phyloP scores from a whole-genome alignment of 1,139 yeast species.

The Blastobotrys aristatus region DNA sequence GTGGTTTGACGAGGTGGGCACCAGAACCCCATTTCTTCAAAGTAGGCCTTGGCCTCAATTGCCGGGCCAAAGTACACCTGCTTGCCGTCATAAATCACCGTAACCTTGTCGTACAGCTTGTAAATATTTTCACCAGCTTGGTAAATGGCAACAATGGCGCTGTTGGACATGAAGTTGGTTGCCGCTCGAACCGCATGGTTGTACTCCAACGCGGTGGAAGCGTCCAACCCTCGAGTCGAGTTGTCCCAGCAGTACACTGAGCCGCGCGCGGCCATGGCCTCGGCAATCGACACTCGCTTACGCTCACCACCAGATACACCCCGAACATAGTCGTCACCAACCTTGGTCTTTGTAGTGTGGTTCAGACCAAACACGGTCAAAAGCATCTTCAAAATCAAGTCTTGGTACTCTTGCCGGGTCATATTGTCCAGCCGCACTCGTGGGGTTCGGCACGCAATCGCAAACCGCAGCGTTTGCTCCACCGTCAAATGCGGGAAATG shows the following conservation, averaged over 20 bases:
- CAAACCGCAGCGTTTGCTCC: constrained; percentile 56
- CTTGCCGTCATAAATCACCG: constrained; percentile 53
- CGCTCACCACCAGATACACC: constrained; percentile 67
- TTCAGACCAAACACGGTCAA: constrained; percentile 55
- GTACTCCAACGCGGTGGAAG: constrained; percentile 67
- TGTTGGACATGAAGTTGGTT: constrained; percentile 50
- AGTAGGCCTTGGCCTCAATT: constrained; percentile 46
- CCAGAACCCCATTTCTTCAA: constrained; percentile 55
- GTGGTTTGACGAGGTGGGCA: constrained; percentile 62
- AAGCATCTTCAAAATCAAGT: constrained; percentile 46
- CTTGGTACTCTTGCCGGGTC: constrained; percentile 45
- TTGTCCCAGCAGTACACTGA: constrained; percentile 67
- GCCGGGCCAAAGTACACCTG: constrained; percentile 60
- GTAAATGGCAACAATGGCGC: constrained; percentile 54
- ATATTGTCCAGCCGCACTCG: constrained; percentile 45
- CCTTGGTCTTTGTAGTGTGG: constrained; percentile 52
- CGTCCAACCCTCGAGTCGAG: constrained; percentile 75
- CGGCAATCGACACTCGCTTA: constrained; percentile 59
- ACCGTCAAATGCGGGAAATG: constrained; percentile 65
- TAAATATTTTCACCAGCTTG: constrained; percentile 68
- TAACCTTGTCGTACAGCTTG: constrained; percentile 58
- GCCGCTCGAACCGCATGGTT: constrained; percentile 59
- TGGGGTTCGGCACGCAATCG: constrained; percentile 60
- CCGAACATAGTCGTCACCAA: constrained; percentile 56
- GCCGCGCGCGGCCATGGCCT: constrained; percentile 55